phyloP scores from a whole-genome alignment of 257 asterid species.

The Plectranthus barbatus region DNA sequence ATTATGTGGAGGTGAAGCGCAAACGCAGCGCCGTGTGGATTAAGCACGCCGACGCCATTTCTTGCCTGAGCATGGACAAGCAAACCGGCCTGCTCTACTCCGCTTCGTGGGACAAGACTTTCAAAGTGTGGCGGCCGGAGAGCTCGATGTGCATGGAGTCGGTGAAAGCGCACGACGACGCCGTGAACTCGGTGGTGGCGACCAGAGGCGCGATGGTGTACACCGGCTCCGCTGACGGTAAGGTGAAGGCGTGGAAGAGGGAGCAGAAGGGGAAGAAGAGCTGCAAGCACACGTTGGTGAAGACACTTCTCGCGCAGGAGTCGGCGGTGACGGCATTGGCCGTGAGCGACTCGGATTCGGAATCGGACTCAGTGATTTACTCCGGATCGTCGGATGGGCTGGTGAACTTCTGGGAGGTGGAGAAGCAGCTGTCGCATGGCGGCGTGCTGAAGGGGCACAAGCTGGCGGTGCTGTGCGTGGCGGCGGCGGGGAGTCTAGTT shows the following conservation, averaged over 20 bases:
- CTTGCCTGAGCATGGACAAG: slow-evolving; percentile 52
- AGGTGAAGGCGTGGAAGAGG: slow-evolving; percentile 66
- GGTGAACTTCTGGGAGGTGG: no score
- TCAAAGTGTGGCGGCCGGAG: slow-evolving; percentile 66
- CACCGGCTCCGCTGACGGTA: slow-evolving; percentile 81
- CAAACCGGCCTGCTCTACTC: slow-evolving; percentile 56
- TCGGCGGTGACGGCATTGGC: slow-evolving; percentile 70
- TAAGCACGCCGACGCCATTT: slow-evolving; percentile 70
- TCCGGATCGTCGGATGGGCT: slow-evolving; percentile 64
- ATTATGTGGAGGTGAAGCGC: slow-evolving; percentile 54
- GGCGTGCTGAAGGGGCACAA: slow-evolving; percentile 71
- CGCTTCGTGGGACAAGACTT: no score
- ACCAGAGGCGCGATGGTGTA: slow-evolving; percentile 50
- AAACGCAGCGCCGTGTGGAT: slow-evolving; percentile 57
- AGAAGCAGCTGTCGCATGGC: slow-evolving; percentile 49
- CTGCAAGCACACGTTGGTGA: slow-evolving; percentile 30
- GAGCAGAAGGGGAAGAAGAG: slow-evolving; percentile 40
- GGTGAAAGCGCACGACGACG: slow-evolving; percentile 78
- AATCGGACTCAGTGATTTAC: slow-evolving; percentile 56
- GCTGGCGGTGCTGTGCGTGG: slow-evolving; percentile 68
- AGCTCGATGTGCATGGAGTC: slow-evolving; percentile 68
- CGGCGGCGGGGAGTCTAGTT: slow-evolving; percentile 46
- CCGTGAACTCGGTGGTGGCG: slow-evolving; percentile 64
- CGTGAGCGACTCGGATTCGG: slow-evolving; percentile 31
- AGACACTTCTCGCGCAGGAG: slow-evolving; percentile 54